Evolutionary conservation across 176 grass and related monocot species (phyloP), one percentile per base, ranked within the genome.

Genomic region (Carex scoparia): DNA sequence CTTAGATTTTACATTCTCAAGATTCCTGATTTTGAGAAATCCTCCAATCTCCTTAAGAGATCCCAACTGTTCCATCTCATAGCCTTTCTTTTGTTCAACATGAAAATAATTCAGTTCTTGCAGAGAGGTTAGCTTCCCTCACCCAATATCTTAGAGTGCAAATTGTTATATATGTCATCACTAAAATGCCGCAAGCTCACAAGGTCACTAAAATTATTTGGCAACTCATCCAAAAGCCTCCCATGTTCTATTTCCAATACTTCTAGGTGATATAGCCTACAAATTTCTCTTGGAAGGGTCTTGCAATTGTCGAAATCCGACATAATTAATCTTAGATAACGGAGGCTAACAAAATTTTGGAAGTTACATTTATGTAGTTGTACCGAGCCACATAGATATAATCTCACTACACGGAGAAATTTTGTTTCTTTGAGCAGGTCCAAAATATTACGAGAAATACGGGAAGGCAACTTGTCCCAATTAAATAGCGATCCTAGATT

Each of bases 211-310:
- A 87, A 59, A 14, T 8, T 61, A 31, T 3, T 23, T 7, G 18
- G 19, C 14, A 72, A 23, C 14, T 57, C 7, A 48, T 37, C 35
- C 35, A 37, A 37, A 37, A 10, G 8, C 5, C 1, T 0, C 6
- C 7, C 46, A 48, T 3, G 2, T 37, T 1, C 1, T 9, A 72
- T 9, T 80, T 90, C 1, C 10, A 88, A 10, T 18, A 88, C 88
- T 84, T 90, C 61, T 71, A 94, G 57, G 48, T 94, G 84, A 33
- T 84, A 89, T 1, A 44, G 84, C 1, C 35, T 84, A 23, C 55
- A 77, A 5, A 87, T 3, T 53, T 10, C 0, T 37, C 10, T 4
- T 79, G 30, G 31, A 51, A 30, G 53, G 2, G 4, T 2, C 33
- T 33, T 33, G 33, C 33, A 33, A 33, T 33, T 33, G 33, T 33